Base-by-base conservation (phyloP, 768 basidiomycete species). In the Mycena rosella region DNA sequence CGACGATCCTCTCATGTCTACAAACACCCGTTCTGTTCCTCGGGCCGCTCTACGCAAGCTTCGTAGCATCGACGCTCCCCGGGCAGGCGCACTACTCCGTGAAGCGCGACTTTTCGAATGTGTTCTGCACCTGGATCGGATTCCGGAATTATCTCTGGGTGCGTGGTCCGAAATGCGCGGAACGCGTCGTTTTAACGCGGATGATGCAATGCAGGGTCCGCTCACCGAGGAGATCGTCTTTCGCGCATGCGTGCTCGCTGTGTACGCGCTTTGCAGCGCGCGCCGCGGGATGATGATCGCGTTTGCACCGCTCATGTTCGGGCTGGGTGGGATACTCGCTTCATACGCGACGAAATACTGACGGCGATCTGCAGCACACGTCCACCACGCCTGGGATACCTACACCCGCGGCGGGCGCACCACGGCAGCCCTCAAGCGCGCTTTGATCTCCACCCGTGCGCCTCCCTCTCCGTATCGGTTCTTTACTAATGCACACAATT, bases 221-320 rank as follows among this genome's bases (percentile, higher is more conserved):
- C 78, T 96, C 36, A 96, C 96, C 0, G 97, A 99, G 80, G 97
- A 99, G 78, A 64, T 98, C 27, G 93, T 95, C 10, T 99, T 98
- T 76, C 84, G 98, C 29, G 89, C 93, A 0, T 96, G 95, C 75
- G 86, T 97, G 30, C 82, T 98, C 22, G 82, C 91, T 2, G 84
- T 90, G 10, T 92, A 94, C 71, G 84, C 89, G 61, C 84, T 97
- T 56, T 86, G 90, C 0, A 88, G 88, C 20, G 82, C 84, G 2
- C 85, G 87, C 0, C 83, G 71, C 26, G 74, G 66, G 45, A 83
- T 84, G 38, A 89, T 96, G 85, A 87, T 98, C 54, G 93, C 95
- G 71, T 79, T 92, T 0, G 86, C 92, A 2, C 98, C 98, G 0
- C 79, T 98, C 14, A 89, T 90, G 62, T 99, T 99, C 73, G 98